Evolutionary conservation across 2,329 filamentous ascomycete genomes (phyloP), one percentile per base, ranked within the genome.

Genomic region (Atkinsonella hypoxylon): DNA sequence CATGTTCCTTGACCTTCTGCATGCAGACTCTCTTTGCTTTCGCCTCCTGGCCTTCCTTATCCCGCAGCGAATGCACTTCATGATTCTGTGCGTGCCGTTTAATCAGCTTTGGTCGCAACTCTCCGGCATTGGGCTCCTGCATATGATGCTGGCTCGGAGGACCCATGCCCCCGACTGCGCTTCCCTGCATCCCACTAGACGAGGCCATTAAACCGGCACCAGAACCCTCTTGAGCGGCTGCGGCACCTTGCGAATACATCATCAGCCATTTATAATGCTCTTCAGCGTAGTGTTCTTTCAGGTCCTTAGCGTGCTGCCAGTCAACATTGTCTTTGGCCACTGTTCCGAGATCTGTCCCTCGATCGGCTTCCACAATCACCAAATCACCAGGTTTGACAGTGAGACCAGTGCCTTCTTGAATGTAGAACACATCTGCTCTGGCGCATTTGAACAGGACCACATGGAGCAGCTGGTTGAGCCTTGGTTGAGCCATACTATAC

Each of bases 231-330:
- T 82, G 75, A 20, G 75, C 77, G 20, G 75, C 77, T 36, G 77
- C 78, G 8, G 80, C 87, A 62, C 82, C 87, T 64, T 89, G 84
- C 1, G 89, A 95, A 67, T 96, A 98, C 87, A 97, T 93, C 86
- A 97, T 95, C 49, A 98, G 77, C 88, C 91, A 97, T 62, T 89
- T 90, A 70, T 95, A 96, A 65, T 98, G 93, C 64, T 97, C 89
- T 64, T 96, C 89, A 2, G 87, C 87, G 57, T 91, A 94, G 59
- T 93, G 84, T 59, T 94, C 88, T 66, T 96, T 95, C 57, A 89
- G 72, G 45, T 93, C 85, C 61, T 93, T 90, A 9, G 93, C 93
- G 48, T 85, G 81, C 57, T 89, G 84, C 77, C 89, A 89, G 55
- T 89, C 87, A 39, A 97, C 82, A 59, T 94, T 90, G 55, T 89